Evolutionary conservation across 495 filamentous ascomycete species (phyloP).

Genomic region (Penicillium angulare): DNA sequence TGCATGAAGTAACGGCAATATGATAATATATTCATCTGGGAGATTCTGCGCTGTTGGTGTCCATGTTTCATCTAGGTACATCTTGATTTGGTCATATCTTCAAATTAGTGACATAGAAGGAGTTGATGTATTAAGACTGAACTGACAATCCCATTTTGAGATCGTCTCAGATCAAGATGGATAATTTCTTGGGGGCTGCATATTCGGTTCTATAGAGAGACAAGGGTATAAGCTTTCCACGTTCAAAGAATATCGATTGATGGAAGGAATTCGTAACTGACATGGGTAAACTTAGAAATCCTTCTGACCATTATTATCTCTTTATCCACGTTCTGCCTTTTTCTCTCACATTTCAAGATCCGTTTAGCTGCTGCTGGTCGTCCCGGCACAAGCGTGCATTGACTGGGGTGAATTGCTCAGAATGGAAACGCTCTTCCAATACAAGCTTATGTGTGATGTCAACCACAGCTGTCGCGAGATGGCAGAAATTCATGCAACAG

Average conservation of each 20-base stretch:
- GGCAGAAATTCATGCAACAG: too few relatives aligned
- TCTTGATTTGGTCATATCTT: background rate
- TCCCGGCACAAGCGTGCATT: too few relatives aligned
- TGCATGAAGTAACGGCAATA: background rate
- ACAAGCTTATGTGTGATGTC: too few relatives aligned
- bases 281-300: background rate
- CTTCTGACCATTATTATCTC: background rate
- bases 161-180: too few relatives aligned
- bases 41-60: background rate
- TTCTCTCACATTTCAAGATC: background rate
- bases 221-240: too few relatives aligned
- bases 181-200: too few relatives aligned
- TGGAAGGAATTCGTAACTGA: background rate
- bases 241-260: too few relatives aligned
- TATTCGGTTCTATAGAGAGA: too few relatives aligned
- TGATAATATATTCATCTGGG: slow-evolving; percentile 2
- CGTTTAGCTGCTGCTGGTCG: slow-evolving; percentile 1
- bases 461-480: too few relatives aligned
- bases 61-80: background rate
- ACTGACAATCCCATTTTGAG: background rate
- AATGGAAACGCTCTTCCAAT: too few relatives aligned
- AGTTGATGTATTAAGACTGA: background rate
- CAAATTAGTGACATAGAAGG: background rate
- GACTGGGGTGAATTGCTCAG: too few relatives aligned
- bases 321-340: background rate